phyloP scores from a whole-genome alignment of 2,329 filamentous ascomycete genomes.

The Ophiostoma himal-ulmi region DNA sequence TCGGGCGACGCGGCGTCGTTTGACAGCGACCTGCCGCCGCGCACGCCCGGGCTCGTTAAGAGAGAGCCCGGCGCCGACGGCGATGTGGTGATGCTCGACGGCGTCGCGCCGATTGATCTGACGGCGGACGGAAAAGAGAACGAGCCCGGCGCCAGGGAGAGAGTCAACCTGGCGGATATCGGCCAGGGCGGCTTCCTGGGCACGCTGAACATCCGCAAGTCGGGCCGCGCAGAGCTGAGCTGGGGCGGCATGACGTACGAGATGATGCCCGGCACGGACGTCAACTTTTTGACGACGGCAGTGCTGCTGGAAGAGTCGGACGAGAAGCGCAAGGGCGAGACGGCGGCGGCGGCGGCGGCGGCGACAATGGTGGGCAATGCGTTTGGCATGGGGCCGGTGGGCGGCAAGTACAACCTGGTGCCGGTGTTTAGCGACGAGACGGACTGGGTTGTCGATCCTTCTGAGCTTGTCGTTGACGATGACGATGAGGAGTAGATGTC shows the following conservation, averaged over 20 bases:
- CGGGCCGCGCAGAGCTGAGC: conserved; percentile 56
- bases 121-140: conserved; percentile 29
- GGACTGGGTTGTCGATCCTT: conserved; percentile 42
- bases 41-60: conserved; percentile 33
- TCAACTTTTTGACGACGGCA: conserved; percentile 52
- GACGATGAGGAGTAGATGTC: not conserved
- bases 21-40: not conserved
- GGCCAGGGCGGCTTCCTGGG: conserved; percentile 51
- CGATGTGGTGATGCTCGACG: conserved; percentile 37
- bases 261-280: conserved; percentile 47
- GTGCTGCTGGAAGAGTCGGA: conserved; percentile 55
- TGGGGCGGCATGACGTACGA: conserved; percentile 56
- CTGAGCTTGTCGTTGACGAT: conserved; percentile 14
- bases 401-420: conserved; percentile 56
- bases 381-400: conserved; percentile 57
- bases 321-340: conserved; percentile 45
- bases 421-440: conserved; percentile 54
- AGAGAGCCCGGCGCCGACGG: conserved; percentile 35
- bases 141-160: conserved; percentile 1
- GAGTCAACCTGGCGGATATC: conserved; percentile 24
- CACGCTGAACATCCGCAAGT: conserved; percentile 54
- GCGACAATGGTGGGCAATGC: conserved; percentile 43
- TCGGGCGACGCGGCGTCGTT: not conserved
- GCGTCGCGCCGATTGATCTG: conserved; percentile 38
- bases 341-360: conserved; percentile 25